phyloP scores from a whole-genome alignment of 139 green algal genomes.

The Chlorella ohadii region DNA sequence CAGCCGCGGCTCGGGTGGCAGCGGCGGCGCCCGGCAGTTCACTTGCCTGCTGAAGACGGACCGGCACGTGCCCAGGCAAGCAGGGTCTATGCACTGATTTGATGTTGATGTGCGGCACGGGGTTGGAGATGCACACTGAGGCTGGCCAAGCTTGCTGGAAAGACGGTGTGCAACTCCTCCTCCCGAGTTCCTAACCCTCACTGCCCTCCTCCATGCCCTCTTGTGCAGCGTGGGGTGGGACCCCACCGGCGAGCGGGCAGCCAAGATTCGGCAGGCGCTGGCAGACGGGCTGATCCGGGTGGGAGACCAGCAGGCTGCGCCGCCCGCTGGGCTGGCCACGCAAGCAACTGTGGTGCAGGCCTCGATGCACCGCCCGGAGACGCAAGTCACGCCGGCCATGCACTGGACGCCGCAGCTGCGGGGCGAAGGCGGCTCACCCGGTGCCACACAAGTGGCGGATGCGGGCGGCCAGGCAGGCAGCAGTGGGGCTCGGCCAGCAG shows the following conservation, averaged over 20 bases:
- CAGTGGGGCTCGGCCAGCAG: not conserved
- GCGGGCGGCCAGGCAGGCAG: not conserved
- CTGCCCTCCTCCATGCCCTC: not conserved
- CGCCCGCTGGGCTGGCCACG: not conserved
- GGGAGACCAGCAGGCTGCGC: not conserved
- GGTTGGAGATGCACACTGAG: too few relatives aligned
- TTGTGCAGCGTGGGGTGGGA: conserved; percentile 16
- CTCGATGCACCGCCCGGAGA: not conserved
- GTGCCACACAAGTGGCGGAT: conserved; percentile 1
- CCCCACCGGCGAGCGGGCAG: not conserved
- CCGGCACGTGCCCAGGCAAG: too few relatives aligned
- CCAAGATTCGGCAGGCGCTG: not conserved
- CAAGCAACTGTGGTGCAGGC: not conserved
- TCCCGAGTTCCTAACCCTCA: too few relatives aligned
- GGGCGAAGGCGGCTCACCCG: not conserved
- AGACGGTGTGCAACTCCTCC: too few relatives aligned
- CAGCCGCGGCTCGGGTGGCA: too few relatives aligned
- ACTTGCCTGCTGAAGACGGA: too few relatives aligned
- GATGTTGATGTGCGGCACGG: too few relatives aligned
- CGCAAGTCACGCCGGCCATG: not conserved
- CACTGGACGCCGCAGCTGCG: conserved; percentile 13
- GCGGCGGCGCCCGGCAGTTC: too few relatives aligned
- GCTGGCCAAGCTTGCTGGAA: too few relatives aligned
- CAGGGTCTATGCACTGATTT: too few relatives aligned
- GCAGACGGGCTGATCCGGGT: not conserved